Evolutionary conservation across 2,329 filamentous ascomycete genomes (phyloP), one percentile per base, ranked within the genome.

Genomic region (Lachnellula hyalina): DNA sequence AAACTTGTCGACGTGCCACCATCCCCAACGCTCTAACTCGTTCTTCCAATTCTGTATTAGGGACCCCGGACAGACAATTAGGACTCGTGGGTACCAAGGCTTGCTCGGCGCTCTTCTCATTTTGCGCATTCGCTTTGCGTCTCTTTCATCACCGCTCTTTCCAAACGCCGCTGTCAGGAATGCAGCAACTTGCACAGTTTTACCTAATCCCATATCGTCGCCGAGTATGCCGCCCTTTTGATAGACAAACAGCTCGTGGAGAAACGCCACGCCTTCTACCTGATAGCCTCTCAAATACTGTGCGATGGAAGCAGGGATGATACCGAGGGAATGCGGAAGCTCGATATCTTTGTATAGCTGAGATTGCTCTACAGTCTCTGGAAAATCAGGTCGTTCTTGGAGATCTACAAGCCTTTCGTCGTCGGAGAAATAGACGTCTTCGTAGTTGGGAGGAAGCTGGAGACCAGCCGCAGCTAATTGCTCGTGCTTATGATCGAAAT

Each of bases 121-220:
- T 68, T 94, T 94, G 38, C 93, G 83, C 87, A 97, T 92, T 19
- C 90, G 80, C 68, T 95, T 95, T 4, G 74, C 76, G 65, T 99
- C 94, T 49, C 90, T 78, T 68, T 92, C 87, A 63, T 96, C 93
- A 0, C 86, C 93, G 0, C 89, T 95, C 73, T 99, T 99, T 7
- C 94, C 94, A 68, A 96, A 99, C 0, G 91, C 92, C 1, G 85
- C 90, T 0, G 90, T 89, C 21, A 99, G 75, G 61, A 99, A 97
- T 0, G 92, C 89, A 54, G 91, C 94, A 25, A 99, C 90, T 70
- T 99, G 94, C 2, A 99, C 90, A 0, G 94, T 99, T 72, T 99
- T 99, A 0, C 94, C 94, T 34, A 99, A 73, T 19, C 94, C 94
- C 94, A 99, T 99, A 66, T 99, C 94, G 67, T 99, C 94, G 3